Evolutionary conservation across 495 filamentous ascomycete species (phyloP), one percentile per base, ranked within the genome.

Genomic region (Penicillium dipodomyicola): DNA sequence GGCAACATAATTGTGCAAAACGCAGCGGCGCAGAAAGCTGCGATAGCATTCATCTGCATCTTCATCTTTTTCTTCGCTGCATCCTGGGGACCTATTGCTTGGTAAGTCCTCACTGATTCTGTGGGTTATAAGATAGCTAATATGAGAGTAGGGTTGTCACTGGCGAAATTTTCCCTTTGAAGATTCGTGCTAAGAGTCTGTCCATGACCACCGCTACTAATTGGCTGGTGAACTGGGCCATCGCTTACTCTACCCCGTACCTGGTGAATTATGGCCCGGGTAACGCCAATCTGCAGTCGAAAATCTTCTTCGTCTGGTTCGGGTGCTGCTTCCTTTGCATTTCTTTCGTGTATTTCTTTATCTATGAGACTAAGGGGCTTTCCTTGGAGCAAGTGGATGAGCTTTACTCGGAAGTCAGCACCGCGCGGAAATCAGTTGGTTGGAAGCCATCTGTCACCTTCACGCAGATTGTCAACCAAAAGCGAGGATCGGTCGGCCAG

Each of bases 11-110:
- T 27, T 25, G 43, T 27, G 5, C 22, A 15, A 3, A 33, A 33
- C 32, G 32, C 32, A 33, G 32, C 10, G 32, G 32, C 32, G 32
- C 32, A 33, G 11, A 33, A 33, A 14, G 32, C 32, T 14, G 32
- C 32, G 11, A 85, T 90, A 42, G 80, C 87, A 37, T 90, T 91
- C 72, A 85, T 90, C 60, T 84, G 84, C 67, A 86, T 92, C 77
- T 91, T 89, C 79, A 88, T 91, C 71, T 88, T 88, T 77, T 88
- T 86, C 78, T 91, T 90, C 67, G 88, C 88, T 39, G 81, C 78
- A 45, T 87, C 87, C 14, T 92, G 87, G 88, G 89, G 89, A 37
- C 88, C 89, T n/a, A 73, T 56, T 25, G 86, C 82, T 25, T 90
- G 88, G 88, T 33, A 33, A 33, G 32, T 33, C 32, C 14, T 14